Base-by-base conservation (phyloP, 108 stramenopile species). In the Cyclostephanos tholiformis region DNA sequence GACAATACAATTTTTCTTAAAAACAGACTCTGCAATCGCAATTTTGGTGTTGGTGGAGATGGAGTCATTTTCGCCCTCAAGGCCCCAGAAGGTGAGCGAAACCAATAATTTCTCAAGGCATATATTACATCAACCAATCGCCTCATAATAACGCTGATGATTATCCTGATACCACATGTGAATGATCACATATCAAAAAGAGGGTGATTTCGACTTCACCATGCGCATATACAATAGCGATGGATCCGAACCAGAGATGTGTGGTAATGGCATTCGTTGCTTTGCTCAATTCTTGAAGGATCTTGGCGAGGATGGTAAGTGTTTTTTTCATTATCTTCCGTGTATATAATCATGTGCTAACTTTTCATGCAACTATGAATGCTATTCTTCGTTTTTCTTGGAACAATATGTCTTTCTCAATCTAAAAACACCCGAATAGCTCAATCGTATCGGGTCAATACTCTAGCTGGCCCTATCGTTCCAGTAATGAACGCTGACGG, bases 191-290 rank as follows among this genome's bases (percentile, higher is more conserved):
- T 19, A 49, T 29, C n/a, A 29, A n/a, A 1, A 52, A 52, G 75
- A 79, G 44, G 86, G 84, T 29, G 93, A 93, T 8, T 93, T 84
- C 72, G 97, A 99, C 72, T 97, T 96, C 76, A 77, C 88, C 30
- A 99, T 99, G 98, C 72, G 96, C 63, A 99, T 99, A 62, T 97
- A 97, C 91, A 99, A 99, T 74, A 88, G 87, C 39, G 96, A 96
- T 78, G 95, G 95, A 59, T 87, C 82, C 29, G 96, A 98, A 84
- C 97, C 98, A 26, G 97, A 99, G 82, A 99, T 99, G 98, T 99
- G 98, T 76, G 98, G 98, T 19, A 99, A 99, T 81, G 98, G 98
- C 10, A 99, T 99, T 71, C 91, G 98, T 44, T 97, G 97, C 79
- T 86, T 98, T 72, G 98, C 97, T 11, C 86, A 92, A 62, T 99